Percentiles rank a stretch among this genome's conserved stretches.
phyloP scores from a whole-genome alignment of 2,329 filamentous ascomycete genomes.

The Hymenoscyphus infarciens region DNA sequence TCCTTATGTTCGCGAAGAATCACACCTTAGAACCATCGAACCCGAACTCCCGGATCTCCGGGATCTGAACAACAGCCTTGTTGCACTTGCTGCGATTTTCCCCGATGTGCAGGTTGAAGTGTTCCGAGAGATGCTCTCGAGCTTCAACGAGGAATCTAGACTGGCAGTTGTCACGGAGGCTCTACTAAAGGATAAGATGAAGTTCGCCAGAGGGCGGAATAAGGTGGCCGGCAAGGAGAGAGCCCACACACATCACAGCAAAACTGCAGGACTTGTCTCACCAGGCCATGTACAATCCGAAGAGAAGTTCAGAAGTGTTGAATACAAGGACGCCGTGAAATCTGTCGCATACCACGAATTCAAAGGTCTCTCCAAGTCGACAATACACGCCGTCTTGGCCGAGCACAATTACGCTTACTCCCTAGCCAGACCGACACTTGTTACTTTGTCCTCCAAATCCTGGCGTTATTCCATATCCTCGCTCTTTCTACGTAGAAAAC shows the following conservation, averaged over 20 bases:
- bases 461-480: constrained; percentile 74
- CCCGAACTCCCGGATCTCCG: constrained; percentile 59
- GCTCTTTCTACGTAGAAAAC: constrained; percentile 64
- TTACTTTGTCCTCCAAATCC: constrained; percentile 66
- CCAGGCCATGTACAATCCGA: constrained; percentile 46
- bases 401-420: constrained; percentile 79
- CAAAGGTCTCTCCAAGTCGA: constrained; percentile 66
- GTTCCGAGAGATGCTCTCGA: constrained; percentile 75
- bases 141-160: constrained; percentile 71
- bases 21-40: constrained; percentile 47
- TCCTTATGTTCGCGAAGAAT: constrained; percentile 53
- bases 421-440: constrained; percentile 65
- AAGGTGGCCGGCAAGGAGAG: constrained; percentile 41
- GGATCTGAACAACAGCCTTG: constrained; percentile 67
- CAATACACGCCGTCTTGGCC: constrained; percentile 74
- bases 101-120: constrained; percentile 79
- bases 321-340: constrained; percentile 67
- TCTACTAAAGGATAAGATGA: constrained; percentile 66
- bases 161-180: constrained; percentile 74
- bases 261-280: constrained; percentile 8
- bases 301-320: constrained; percentile 64
- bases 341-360: constrained; percentile 71
- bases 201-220: constrained; percentile 69
- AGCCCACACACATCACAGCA: constrained; percentile 32
- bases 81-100: constrained; percentile 67